Evolutionary conservation across 2,329 filamentous ascomycete species (phyloP).

Genomic region (Aspergillus bombycis): DNA sequence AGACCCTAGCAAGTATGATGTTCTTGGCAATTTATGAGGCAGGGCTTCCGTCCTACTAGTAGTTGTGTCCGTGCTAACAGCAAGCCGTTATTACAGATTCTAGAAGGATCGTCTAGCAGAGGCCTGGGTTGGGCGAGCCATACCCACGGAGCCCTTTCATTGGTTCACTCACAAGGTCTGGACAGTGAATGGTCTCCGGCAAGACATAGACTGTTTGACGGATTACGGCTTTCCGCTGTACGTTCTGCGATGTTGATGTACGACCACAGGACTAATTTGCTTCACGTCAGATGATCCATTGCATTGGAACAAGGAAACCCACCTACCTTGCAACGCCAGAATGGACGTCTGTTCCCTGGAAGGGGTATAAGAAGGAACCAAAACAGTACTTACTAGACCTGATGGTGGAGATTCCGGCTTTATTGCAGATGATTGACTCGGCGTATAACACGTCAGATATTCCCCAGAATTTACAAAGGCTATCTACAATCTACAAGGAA

Average conservation of each 20-base stretch:
- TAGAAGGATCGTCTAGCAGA: not conserved
- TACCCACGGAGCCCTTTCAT: not conserved
- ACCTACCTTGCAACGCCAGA: not conserved
- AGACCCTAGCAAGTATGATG: not conserved
- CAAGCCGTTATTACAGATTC: not conserved
- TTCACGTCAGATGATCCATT: not conserved
- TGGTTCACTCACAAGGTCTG: not conserved
- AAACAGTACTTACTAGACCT: not conserved
- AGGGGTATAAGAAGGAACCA: not conserved
- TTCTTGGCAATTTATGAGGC: not conserved
- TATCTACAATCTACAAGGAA: not conserved
- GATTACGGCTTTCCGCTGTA: not conserved
- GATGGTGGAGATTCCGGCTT: not conserved
- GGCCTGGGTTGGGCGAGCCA: not conserved
- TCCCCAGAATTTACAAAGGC: not conserved
- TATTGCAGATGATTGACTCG: not conserved
- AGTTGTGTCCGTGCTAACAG: not conserved
- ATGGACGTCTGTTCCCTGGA: not conserved
- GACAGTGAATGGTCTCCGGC: not conserved
- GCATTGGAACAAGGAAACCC: not conserved
- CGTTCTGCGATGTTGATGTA: not conserved
- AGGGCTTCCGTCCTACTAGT: not conserved
- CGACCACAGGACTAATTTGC: not conserved
- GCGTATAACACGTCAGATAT: not conserved
- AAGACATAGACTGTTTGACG: not conserved